phyloP scores from a whole-genome alignment of 2,329 filamentous ascomycete genomes.

The Rugonectria rugulosa region DNA sequence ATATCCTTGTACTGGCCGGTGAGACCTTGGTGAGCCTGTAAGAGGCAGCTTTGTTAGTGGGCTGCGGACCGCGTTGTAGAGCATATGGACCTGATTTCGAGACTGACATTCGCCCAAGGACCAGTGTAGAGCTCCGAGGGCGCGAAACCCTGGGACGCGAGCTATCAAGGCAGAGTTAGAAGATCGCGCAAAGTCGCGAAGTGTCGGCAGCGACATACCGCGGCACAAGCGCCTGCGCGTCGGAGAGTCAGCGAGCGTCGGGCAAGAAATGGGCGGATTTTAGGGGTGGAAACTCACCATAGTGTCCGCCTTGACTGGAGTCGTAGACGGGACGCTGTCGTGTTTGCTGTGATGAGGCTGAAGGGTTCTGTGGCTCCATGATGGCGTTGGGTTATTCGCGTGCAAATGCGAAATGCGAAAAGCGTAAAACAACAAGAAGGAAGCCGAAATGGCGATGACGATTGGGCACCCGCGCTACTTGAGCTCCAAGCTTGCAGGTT shows the following conservation, averaged over 20 bases:
- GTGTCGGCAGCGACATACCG: slow-evolving; percentile 43
- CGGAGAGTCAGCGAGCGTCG: slow-evolving; percentile 29
- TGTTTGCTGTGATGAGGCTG: slow-evolving; percentile 63
- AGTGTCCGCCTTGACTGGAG: slow-evolving; percentile 76
- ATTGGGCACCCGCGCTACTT: slow-evolving; percentile 33
- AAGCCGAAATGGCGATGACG: slow-evolving; percentile 29
- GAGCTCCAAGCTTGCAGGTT: slow-evolving; percentile 11
- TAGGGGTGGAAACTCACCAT: slow-evolving; percentile 65
- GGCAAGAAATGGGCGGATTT: not conserved
- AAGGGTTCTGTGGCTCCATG: slow-evolving; percentile 54
- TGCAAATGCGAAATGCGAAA: too few relatives aligned
- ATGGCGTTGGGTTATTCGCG: slow-evolving; percentile 16
- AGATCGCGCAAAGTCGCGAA: not conserved
- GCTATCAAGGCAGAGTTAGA: slow-evolving; percentile 55
- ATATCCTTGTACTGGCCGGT: slow-evolving; percentile 95
- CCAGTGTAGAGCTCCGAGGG: slow-evolving; percentile 95
- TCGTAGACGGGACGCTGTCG: slow-evolving; percentile 75
- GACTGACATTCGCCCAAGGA: slow-evolving; percentile 89
- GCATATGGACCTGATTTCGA: not conserved
- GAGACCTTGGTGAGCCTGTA: slow-evolving; percentile 91
- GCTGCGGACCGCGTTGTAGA: not conserved
- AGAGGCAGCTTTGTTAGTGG: slow-evolving; percentile 1
- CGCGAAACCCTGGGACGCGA: slow-evolving; percentile 86
- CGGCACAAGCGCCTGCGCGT: slow-evolving; percentile 54
- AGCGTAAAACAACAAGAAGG: slow-evolving; percentile 26